These are phyloP conservation scores for Corchorus olitorius DNA, from an alignment of 345 rosid genomes.

Conservation along the genomic window DNA sequence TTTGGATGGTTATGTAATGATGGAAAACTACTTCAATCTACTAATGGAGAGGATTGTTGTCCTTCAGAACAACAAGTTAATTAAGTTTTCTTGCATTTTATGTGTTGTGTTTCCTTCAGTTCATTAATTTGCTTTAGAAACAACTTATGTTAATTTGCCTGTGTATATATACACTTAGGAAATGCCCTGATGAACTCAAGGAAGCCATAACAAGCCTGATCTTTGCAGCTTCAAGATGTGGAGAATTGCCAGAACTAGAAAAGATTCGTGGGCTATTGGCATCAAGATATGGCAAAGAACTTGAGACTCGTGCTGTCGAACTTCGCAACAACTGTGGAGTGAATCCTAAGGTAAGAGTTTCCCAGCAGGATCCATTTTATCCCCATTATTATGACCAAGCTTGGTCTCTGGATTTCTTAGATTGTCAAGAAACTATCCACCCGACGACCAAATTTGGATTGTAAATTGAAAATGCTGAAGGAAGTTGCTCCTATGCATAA, in stretches of 20 bases:
- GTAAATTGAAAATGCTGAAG: constrained; percentile 3
- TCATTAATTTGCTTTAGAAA: not conserved
- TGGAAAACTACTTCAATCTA: constrained; percentile 46
- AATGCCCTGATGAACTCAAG: constrained; percentile 20
- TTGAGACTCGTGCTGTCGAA: not conserved
- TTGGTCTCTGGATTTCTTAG: not conserved
- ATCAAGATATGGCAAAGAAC: constrained; percentile 11
- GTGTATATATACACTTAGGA: not conserved
- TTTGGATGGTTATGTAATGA: constrained; percentile 44
- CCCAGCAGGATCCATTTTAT: not conserved
- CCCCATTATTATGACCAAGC: not conserved
- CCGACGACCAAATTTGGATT: not conserved
- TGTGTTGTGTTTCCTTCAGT: not conserved
- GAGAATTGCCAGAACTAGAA: constrained; percentile 13
- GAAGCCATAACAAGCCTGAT: constrained; percentile 12
- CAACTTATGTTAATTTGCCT: not conserved
- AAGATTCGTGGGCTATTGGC: constrained; percentile 2
- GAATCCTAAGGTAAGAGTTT: constrained; percentile 14
- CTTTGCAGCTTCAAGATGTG: constrained; percentile 19
- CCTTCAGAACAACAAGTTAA: constrained; percentile 40
- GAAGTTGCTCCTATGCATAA: constrained; percentile 9
- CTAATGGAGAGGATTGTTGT: constrained; percentile 39
- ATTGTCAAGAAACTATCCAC: constrained; percentile 12
- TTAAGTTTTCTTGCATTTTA: not conserved
- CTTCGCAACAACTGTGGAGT: constrained; percentile 18